These are phyloP conservation scores for Ulmus americana DNA, from an alignment of 331 rosid genomes.

Conservation along the genomic window DNA sequence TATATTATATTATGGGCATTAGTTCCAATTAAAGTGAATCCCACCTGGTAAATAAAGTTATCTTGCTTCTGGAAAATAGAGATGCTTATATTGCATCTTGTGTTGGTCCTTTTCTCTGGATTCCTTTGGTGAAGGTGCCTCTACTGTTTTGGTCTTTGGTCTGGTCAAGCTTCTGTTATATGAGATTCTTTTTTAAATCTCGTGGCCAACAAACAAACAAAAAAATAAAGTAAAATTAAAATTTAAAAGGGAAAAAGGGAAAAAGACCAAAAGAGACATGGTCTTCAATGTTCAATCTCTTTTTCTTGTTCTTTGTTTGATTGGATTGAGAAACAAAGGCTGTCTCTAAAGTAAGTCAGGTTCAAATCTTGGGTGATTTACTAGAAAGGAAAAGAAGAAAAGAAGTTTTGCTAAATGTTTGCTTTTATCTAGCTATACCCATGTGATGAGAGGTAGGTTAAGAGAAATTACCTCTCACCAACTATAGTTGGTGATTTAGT, in stretches of 20 bases:
- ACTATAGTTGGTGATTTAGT: no score
- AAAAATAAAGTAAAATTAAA: neutral
- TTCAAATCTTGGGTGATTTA: slow-evolving; percentile 28
- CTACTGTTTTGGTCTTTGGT: slow-evolving; percentile 43
- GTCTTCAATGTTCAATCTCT: slow-evolving; percentile 22
- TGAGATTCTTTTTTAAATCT: slow-evolving; percentile 30
- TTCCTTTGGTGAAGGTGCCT: slow-evolving; percentile 38
- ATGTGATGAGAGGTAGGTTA: neutral
- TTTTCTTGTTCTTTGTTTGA: slow-evolving; percentile 21
- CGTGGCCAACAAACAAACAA: slow-evolving; percentile 21
- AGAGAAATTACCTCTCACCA: neutral
- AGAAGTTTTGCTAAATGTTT: neutral
- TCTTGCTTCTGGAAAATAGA: slow-evolving; percentile 46
- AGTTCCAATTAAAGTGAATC: slow-evolving; percentile 57
- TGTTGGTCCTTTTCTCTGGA: slow-evolving; percentile 45
- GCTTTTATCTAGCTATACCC: neutral
- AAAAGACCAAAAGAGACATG: slow-evolving; percentile 12
- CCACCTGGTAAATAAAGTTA: slow-evolving; percentile 41
- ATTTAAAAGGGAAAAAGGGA: neutral
- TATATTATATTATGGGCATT: slow-evolving; percentile 17
- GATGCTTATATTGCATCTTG: slow-evolving; percentile 37
- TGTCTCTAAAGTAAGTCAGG: slow-evolving; percentile 26
- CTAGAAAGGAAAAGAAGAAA: slow-evolving; percentile 6
- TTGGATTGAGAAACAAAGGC: slow-evolving; percentile 34
- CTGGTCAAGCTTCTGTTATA: slow-evolving; percentile 37